Conservation (phyloP, 306 rosid species). For the Quillaja saponaria region DNA sequence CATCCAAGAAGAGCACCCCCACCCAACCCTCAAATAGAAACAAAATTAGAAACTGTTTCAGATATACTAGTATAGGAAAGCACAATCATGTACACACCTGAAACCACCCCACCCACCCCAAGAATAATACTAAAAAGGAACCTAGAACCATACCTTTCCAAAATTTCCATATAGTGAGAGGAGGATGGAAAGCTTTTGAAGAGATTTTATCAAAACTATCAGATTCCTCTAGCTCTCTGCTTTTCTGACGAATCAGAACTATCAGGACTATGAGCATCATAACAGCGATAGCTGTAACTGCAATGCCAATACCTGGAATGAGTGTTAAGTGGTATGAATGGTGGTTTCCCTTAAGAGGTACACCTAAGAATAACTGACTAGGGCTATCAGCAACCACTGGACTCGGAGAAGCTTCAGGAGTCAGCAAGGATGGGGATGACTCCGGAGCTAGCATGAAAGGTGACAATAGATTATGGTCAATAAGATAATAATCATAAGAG, state of each 20-base stretch:
- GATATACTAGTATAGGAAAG: slow-evolving; percentile 23
- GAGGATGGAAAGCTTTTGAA: slow-evolving; percentile 55
- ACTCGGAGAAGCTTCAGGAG: slow-evolving; percentile 75
- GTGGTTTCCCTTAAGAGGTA: slow-evolving; percentile 47
- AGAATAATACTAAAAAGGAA: not conserved
- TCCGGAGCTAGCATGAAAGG: slow-evolving; percentile 53
- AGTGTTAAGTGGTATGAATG: slow-evolving; percentile 70
- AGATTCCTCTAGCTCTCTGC: slow-evolving; percentile 66
- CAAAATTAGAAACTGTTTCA: slow-evolving; percentile 6
- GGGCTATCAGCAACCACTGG: slow-evolving; percentile 75
- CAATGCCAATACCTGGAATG: slow-evolving; percentile 74
- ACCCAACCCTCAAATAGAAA: slow-evolving; percentile 23
- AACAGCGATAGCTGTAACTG: slow-evolving; percentile 71
- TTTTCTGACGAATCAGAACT: slow-evolving; percentile 77
- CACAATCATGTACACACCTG: not conserved
- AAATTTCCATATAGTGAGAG: slow-evolving; percentile 61
- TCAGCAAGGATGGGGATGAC: slow-evolving; percentile 52
- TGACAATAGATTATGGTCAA: slow-evolving; percentile 19
- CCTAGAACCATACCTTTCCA: slow-evolving; percentile 67
- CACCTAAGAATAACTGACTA: slow-evolving; percentile 49
- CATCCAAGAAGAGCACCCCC: slow-evolving; percentile 11
- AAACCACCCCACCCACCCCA: not conserved
- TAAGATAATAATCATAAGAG: slow-evolving; percentile 7
- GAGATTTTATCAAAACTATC: slow-evolving; percentile 47
- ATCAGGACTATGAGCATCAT: slow-evolving; percentile 68